These are phyloP conservation scores for Aspergillus melleus DNA, from an alignment of 2,329 filamentous ascomycete species.

Conservation along the genomic window DNA sequence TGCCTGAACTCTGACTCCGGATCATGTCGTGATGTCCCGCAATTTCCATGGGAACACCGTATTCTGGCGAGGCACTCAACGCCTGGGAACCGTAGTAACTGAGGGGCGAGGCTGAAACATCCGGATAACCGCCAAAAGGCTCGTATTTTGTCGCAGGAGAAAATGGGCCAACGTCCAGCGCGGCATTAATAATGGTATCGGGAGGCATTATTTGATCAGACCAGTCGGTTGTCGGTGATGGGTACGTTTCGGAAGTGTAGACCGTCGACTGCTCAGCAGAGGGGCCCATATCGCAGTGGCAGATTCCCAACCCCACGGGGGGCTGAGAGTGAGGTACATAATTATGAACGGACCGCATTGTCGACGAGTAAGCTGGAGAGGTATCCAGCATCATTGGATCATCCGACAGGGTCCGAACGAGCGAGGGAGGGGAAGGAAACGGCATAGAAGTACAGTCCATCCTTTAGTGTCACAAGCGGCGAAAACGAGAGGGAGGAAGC, in stretches of 20 bases:
- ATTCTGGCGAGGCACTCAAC: constrained; percentile 27
- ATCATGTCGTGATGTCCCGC: constrained; percentile 13
- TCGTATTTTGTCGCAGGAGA: constrained; percentile 24
- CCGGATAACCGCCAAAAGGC: constrained; percentile 21
- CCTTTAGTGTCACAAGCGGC: constrained; percentile 5
- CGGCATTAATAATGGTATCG: constrained; percentile 21
- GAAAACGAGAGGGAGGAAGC: not conserved
- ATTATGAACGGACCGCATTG: constrained; percentile 15
- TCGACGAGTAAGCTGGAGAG: constrained; percentile 25
- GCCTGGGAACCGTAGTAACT: constrained; percentile 24
- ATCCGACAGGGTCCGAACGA: constrained; percentile 10
- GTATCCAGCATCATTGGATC: constrained; percentile 18
- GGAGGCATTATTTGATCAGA: constrained; percentile 21
- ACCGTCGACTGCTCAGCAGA: constrained; percentile 21
- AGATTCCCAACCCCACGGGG: constrained; percentile 33
- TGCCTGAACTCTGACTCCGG: constrained; percentile 14
- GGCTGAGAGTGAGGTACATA: constrained; percentile 19
- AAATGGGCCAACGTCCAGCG: constrained; percentile 23
- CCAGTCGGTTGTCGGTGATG: constrained; percentile 23
- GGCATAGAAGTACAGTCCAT: constrained; percentile 28
- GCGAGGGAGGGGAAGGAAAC: constrained; percentile 20
- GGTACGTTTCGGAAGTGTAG: constrained; percentile 21
- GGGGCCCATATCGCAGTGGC: constrained; percentile 26
- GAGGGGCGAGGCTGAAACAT: constrained; percentile 25
- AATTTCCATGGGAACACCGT: constrained; percentile 22